Base-by-base conservation (phyloP, 495 filamentous ascomycete genomes). In the Thozetella sp. region DNA sequence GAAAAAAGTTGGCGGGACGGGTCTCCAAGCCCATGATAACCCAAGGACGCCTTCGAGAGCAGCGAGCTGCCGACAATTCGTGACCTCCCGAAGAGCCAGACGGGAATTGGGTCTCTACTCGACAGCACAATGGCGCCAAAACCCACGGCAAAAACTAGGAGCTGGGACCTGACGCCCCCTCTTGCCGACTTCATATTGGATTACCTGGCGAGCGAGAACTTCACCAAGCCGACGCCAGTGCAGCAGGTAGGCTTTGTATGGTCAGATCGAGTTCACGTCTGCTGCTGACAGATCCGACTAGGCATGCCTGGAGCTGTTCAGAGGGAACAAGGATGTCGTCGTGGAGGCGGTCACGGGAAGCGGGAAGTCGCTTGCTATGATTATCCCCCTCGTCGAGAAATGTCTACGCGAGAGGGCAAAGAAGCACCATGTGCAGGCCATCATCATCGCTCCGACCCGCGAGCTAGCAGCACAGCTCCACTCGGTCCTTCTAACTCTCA, bases 301-400 rank as follows among this genome's bases (percentile, higher is more conserved):
- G 22, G 93, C 90, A n/a, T 89, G 90, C 17, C 92, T 98, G 62
- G 93, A 94, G 12, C 83, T 97, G 17, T 96, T 97, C 72, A 87
- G 92, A 75, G 88, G 87, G 9, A 92, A 98, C 72, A 97, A 97
- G 66, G 95, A 98, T 76, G 93, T 98, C 0, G 94, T 98, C 2
- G 94, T 97, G 25, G 93, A 97, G 82, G 96, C 95, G 1, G 95
- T 97, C 9, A 99, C 95, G 2, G 95, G 96, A 9, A 95, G 90
- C 68, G 95, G 95, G 48, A 99, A 99, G 74, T 98, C 95, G 0
- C 76, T 97, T 45, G 89, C 93, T 1, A 98, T 95, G 66, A 73
- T 99, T 51, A 90, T 99, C 24, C 95, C 95, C 0, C 76, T 97
- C 1, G 81, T 97, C 13, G 92, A 97, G 70, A 90, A 89, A 61